Evolutionary conservation across 352 stramenopile species (phyloP).

Genomic region (Phytophthora litchii): DNA sequence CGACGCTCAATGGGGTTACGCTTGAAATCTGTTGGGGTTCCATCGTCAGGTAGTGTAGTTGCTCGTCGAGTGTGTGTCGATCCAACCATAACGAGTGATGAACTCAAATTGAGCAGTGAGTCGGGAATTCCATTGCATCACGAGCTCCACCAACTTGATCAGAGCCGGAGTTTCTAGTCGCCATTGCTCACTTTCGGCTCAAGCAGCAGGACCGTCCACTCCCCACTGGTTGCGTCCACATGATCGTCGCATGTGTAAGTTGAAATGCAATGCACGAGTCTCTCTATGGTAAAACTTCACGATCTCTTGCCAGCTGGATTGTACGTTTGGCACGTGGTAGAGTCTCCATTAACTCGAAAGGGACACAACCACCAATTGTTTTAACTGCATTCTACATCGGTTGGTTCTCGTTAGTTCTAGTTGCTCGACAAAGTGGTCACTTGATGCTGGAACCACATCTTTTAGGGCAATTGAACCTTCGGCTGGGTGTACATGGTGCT

Average conservation of each 20-base stretch:
- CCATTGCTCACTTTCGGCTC: slow-evolving; percentile 20
- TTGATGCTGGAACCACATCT: slow-evolving; percentile 20
- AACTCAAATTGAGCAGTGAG: slow-evolving; percentile 26
- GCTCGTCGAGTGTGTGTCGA: slow-evolving; percentile 17
- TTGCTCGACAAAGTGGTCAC: background rate
- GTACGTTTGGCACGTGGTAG: slow-evolving; percentile 16
- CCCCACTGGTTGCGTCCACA: slow-evolving; percentile 30
- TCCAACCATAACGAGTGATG: background rate
- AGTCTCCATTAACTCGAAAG: slow-evolving; percentile 22
- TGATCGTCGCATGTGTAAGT: slow-evolving; percentile 15
- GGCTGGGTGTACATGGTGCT: slow-evolving; percentile 16
- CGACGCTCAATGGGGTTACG: slow-evolving; percentile 14
- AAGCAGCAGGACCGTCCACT: slow-evolving; percentile 27
- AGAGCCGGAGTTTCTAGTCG: slow-evolving; percentile 33
- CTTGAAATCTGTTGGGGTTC: background rate
- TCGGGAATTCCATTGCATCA: background rate
- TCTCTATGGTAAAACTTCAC: slow-evolving; percentile 13
- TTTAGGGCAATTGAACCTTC: slow-evolving; percentile 18
- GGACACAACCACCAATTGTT: background rate
- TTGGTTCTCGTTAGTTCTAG: slow-evolving; percentile 13
- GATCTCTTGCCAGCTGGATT: slow-evolving; percentile 17
- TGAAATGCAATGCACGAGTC: slow-evolving; percentile 3
- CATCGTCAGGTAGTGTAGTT: slow-evolving; percentile 19
- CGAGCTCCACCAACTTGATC: slow-evolving; percentile 20
- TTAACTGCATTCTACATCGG: background rate